These are phyloP conservation scores for Misopates orontium DNA, from an alignment of 257 asterid genomes.

Conservation along the genomic window DNA sequence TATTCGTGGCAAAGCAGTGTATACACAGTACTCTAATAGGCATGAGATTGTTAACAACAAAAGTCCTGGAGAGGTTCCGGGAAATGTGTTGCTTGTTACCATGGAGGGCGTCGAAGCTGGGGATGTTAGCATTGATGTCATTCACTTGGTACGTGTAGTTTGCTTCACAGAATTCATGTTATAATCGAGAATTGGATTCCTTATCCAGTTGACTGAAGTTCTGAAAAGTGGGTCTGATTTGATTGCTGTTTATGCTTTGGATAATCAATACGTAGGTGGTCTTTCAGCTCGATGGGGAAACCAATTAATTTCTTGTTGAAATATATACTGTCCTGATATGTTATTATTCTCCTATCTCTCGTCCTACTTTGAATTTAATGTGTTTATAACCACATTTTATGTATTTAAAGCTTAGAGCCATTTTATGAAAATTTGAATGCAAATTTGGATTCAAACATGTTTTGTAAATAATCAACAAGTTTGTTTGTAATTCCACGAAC, in stretches of 20 bases:
- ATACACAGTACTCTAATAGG: conserved; percentile 81
- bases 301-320: conserved; percentile 16
- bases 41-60: conserved; percentile 81
- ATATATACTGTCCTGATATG: background rate
- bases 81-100: conserved; percentile 81
- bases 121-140: conserved; percentile 86
- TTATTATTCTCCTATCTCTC: background rate
- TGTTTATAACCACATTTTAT: background rate
- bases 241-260: conserved; percentile 1
- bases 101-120: conserved; percentile 87
- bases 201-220: conserved; percentile 4
- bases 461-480: background rate
- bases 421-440: conserved; percentile 8
- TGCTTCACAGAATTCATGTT: background rate
- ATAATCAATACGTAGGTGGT: conserved; percentile 3
- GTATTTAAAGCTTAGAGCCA: background rate
- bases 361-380: no score
- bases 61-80: conserved; percentile 81
- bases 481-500: conserved; percentile 20
- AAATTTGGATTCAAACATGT: background rate
- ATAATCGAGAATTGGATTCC: conserved; percentile 10
- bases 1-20: conserved; percentile 80
- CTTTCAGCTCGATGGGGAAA: background rate
- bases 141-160: conserved; percentile 64
- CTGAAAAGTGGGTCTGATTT: background rate